Conservation (phyloP, 768 basidiomycete species). For the Termitomyces sp. region DNA sequence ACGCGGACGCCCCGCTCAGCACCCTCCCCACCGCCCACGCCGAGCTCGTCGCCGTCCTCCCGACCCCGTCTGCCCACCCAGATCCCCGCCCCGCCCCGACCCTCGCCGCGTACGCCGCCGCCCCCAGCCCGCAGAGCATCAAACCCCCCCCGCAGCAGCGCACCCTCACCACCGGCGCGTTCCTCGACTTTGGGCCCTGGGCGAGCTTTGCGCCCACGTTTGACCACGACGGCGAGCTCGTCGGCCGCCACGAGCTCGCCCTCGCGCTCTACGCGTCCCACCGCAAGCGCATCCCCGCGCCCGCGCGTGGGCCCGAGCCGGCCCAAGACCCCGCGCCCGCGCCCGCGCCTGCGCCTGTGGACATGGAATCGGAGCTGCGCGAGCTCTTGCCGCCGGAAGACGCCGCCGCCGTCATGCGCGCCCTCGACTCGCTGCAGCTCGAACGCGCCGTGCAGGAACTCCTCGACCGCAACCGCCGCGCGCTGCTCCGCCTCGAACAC, state of each 20-base stretch:
- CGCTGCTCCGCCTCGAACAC: slow-evolving; percentile 57
- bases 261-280: slow-evolving; percentile 51
- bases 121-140: slow-evolving; percentile 33
- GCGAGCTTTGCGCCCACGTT: slow-evolving; percentile 76
- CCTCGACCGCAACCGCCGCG: slow-evolving; percentile 57
- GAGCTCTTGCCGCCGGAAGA: slow-evolving; percentile 54
- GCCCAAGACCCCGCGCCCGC: too few relatives aligned
- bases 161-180: slow-evolving; percentile 55
- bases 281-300: too few relatives aligned
- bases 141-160: slow-evolving; percentile 43
- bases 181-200: slow-evolving; percentile 75
- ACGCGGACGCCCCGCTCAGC: slow-evolving; percentile 35
- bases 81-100: slow-evolving; percentile 32
- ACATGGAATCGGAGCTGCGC: slow-evolving; percentile 39
- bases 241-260: slow-evolving; percentile 57
- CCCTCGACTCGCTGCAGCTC: slow-evolving; percentile 54
- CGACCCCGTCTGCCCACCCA: slow-evolving; percentile 18
- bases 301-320: too few relatives aligned
- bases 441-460: slow-evolving; percentile 67
- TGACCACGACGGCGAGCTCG: slow-evolving; percentile 69
- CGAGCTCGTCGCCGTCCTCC: too few relatives aligned
- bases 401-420: slow-evolving; percentile 49
- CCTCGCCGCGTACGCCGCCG: slow-evolving; percentile 51
- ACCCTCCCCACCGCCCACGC: slow-evolving; percentile 50
- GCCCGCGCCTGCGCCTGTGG: slow-evolving; percentile 6